A percentile compares a stretch with the other conserved stretches of the same genome.
These are phyloP conservation scores for Aspergillus brunneoviolaceus DNA, from an alignment of 2,329 filamentous ascomycete species.

Conservation along the genomic window DNA sequence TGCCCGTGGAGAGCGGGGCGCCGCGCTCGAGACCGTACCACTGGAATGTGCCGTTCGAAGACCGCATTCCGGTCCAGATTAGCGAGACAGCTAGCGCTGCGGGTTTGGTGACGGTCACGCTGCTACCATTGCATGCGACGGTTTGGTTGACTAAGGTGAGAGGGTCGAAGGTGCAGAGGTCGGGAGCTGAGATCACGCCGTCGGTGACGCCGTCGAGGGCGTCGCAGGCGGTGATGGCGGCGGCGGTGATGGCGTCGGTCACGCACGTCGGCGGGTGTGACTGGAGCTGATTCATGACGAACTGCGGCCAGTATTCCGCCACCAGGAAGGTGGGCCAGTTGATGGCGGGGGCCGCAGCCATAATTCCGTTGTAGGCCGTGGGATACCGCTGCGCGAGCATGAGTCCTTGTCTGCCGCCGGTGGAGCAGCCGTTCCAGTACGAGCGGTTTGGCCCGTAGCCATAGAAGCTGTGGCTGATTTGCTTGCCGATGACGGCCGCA, in stretches of 20 bases:
- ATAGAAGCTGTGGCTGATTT: constrained; percentile 7
- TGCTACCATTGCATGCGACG: constrained; percentile 17
- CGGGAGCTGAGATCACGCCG: neutral
- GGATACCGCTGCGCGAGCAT: constrained; percentile 22
- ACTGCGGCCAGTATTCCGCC: constrained; percentile 22
- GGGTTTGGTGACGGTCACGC: constrained; percentile 25
- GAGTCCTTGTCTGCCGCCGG: constrained; percentile 22
- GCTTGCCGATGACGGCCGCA: constrained; percentile 7
- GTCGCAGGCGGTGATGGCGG: neutral
- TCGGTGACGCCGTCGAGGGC: neutral
- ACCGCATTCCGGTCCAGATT: constrained; percentile 32
- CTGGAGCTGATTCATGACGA: neutral
- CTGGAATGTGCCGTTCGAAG: constrained; percentile 20
- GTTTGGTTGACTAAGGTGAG: constrained; percentile 17
- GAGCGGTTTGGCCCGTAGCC: neutral
- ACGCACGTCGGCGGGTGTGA: neutral
- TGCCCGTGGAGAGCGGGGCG: constrained; percentile 18
- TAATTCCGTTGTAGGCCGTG: constrained; percentile 26
- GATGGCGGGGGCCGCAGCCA: constrained; percentile 23
- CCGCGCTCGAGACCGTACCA: constrained; percentile 38
- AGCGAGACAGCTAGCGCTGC: constrained; percentile 28
- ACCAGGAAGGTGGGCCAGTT: constrained; percentile 14
- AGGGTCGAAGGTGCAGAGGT: constrained; percentile 28
- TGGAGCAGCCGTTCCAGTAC: constrained; percentile 20
- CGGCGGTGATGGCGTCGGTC: neutral